A percentile compares a stretch with the other conserved stretches of the same genome.
Conservation (phyloP, 371 early-diverging fungal genomes). For the Apophysomyces elegans region DNA sequence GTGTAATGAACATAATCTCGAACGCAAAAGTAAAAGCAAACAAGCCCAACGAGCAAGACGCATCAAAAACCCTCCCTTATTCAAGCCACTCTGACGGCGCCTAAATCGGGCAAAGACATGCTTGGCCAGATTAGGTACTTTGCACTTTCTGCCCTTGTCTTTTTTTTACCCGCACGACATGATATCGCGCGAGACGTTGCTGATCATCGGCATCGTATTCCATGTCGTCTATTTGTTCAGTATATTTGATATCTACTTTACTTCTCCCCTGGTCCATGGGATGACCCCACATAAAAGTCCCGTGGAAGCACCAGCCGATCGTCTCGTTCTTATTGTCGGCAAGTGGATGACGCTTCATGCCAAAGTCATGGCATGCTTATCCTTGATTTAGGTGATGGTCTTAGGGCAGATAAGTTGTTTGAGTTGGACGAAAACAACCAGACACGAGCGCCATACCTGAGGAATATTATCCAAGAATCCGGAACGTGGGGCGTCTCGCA, state of each 20-base stretch:
- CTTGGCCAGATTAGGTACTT: no score
- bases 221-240: conserved; percentile 87
- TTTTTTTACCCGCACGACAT: conserved; percentile 21
- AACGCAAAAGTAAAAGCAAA: not conserved
- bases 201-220: conserved; percentile 86
- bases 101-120: not conserved
- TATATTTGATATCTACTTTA: conserved; percentile 98
- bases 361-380: not conserved
- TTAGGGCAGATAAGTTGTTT: conserved; percentile 91
- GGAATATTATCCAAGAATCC: conserved; percentile 57
- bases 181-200: conserved; percentile 56
- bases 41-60: not conserved
- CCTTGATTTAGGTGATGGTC: conserved; percentile 76
- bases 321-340: conserved; percentile 91
- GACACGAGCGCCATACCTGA: conserved; percentile 78
- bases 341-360: conserved; percentile 20
- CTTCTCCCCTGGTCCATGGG: conserved; percentile 96
- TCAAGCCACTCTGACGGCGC: not conserved
- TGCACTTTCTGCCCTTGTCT: not conserved
- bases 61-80: not conserved
- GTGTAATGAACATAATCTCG: conserved; percentile 1
- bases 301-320: conserved; percentile 82
- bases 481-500: conserved; percentile 94
- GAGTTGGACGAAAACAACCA: conserved; percentile 58
- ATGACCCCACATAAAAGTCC: conserved; percentile 81